Base-by-base conservation (phyloP, 2,329 filamentous ascomycete genomes). In the Exophiala aquamarina region DNA sequence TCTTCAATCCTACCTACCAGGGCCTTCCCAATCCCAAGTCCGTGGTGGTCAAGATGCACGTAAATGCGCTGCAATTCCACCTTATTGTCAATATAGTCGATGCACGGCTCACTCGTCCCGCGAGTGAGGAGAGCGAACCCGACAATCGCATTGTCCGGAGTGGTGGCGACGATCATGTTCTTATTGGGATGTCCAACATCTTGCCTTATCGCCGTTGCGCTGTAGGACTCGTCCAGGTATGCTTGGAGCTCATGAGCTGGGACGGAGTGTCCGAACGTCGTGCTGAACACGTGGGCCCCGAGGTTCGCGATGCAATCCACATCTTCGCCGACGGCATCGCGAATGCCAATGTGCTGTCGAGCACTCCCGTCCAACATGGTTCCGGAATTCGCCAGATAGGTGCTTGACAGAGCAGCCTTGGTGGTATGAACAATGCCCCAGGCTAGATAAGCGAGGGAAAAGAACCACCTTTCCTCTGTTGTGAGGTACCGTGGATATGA, bases 31-130 rank as follows among this genome's bases (percentile, higher is more conserved):
- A 73, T 57, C 0, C 72, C 72, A 9, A 47, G 54, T 0, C 72
- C 71, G 32, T 73, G 70, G 5, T 52, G 55, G 2, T 52, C 43
- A 1, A 55, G 43, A 29, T 65, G 50, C 2, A 75, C 67, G 44
- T 76, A 76, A 1, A 76, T 57, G 9, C 73, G 55, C 54, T 74
- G 70, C 21, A 76, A 49, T 55, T 76, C 71, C 2, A 72, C 61
- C 0, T 50, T 60, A 2, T 57, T 54, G 3, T 63, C 58, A 0
- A 65, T 26, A 1, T 61, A 41, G 1, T 49, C 58, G 10, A 74
- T 47, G 35, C 68, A 73, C 1, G 69, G 67, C 38, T 76, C 72
- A 0, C 37, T 58, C 1, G 61, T 63, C 1, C 63, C 65, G 3
- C 63, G 60, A 0, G 63, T 72, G 10, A 76, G 61, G 32, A 70